These are phyloP conservation scores for Talinum fruticosum DNA, from an alignment of 148 eudicot species.

Conservation along the genomic window DNA sequence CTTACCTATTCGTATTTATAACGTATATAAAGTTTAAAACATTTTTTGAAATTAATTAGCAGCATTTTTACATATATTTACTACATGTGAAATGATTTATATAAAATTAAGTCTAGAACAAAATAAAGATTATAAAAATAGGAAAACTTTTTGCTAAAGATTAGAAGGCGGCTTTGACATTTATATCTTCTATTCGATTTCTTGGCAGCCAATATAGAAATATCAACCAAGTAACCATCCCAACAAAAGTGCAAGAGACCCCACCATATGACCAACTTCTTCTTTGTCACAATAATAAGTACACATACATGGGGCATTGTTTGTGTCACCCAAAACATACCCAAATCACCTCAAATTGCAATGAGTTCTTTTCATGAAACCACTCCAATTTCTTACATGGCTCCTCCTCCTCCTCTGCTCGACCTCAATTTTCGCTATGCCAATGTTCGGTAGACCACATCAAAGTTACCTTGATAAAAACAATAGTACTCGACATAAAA, in stretches of 20 bases:
- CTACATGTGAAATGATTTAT: too few relatives aligned
- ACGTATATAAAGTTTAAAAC: too few relatives aligned
- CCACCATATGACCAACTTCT: not conserved
- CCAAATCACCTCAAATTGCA: not conserved
- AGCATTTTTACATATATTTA: too few relatives aligned
- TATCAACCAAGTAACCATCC: not conserved
- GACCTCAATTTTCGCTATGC: slow-evolving; percentile 11
- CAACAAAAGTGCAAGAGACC: not conserved
- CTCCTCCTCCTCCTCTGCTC: slow-evolving; percentile 6
- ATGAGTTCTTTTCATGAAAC: slow-evolving; percentile 7
- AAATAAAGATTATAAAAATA: too few relatives aligned
- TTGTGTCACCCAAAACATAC: not conserved
- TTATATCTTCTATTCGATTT: not conserved
- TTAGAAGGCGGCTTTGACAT: not conserved
- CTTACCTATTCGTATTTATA: too few relatives aligned
- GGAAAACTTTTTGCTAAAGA: too few relatives aligned
- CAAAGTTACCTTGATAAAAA: not conserved
- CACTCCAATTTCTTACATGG: slow-evolving; percentile 1
- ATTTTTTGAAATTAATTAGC: too few relatives aligned
- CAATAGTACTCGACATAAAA: not conserved
- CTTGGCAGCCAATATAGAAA: slow-evolving; percentile 9
- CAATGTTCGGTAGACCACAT: not conserved
- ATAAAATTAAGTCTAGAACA: too few relatives aligned
- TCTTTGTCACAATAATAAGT: not conserved
- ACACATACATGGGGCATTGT: not conserved